Base-by-base conservation (phyloP, 2,329 filamentous ascomycete species). In the Tolypocladium sp. region DNA sequence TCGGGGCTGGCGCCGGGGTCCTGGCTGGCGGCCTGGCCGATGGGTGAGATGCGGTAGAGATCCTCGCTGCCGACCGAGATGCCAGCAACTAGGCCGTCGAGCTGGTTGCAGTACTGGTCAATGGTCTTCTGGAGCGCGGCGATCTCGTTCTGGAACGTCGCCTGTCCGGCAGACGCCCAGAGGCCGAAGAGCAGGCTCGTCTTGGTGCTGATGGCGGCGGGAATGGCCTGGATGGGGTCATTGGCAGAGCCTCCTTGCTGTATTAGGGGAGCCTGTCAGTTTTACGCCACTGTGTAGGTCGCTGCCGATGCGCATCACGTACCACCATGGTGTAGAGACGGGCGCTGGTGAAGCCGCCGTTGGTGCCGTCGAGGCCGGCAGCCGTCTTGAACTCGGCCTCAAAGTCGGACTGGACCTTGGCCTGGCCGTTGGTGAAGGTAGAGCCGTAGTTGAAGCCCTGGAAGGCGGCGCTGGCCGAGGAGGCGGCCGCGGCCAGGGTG, bases 21-120 rank as follows among this genome's bases (percentile, higher is more conserved):
- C 42, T 85, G 83, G 1, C 83, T 74, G 68, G 85, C 84, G 57
- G 78, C 74, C 61, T 87, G 82, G 59, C 89, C 90, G 12, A 81
- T 87, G n/a, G 83, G 81, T 0, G 90, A 90, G 73, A 82, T 83
- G 69, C 90, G 88, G 81, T 94, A 94, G 51, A 94, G 81, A 72
- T 96, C 92, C 79, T 96, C 92, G 64, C 83, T 89, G 62, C 92
- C 92, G 57, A 96, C 85, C 0, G 90, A 92, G 74, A 96, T 93
- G 71, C 90, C 92, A 59, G 85, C 87, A 51, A 96, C 85, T 22
- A 89, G 77, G 59, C 80, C 77, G 44, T 81, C 81, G 67, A 95
- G 85, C 55, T 80, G 76, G 12, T 76, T 74, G 59, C 90, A 90
- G 71, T 91, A 92, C 68, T 85, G 78, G 55, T 74, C 64, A 64